phyloP scores from a whole-genome alignment of 164 flowering plant species.

The Vitis rupestris region DNA sequence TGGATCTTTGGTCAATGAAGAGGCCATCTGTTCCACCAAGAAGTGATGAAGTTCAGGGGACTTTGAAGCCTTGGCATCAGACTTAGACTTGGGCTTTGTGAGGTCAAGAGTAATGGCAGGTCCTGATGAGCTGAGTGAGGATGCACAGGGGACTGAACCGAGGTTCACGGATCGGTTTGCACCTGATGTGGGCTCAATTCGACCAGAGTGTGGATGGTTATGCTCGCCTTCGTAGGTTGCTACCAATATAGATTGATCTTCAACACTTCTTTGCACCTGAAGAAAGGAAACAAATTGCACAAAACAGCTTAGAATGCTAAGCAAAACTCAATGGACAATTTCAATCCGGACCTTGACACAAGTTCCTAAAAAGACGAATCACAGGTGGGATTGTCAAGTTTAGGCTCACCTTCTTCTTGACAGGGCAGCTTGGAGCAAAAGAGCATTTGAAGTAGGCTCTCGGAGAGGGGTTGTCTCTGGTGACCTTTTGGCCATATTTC shows the following conservation, averaged over 20 bases:
- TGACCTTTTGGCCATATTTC: conserved; percentile 74
- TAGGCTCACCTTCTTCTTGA: conserved; percentile 57
- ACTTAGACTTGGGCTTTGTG: conserved; percentile 33
- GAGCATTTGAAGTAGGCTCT: conserved; percentile 75
- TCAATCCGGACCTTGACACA: too few relatives aligned
- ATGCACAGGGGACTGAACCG: conserved; percentile 31
- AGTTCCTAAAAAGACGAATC: too few relatives aligned
- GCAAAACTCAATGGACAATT: too few relatives aligned
- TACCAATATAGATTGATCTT: conserved; percentile 57
- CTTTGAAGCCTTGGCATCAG: conserved; percentile 6
- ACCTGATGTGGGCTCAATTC: conserved; percentile 25
- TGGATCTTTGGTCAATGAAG: conserved; percentile 62
- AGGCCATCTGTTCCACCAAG: conserved; percentile 60
- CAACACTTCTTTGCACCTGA: conserved; percentile 78
- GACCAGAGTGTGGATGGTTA: conserved; percentile 49
- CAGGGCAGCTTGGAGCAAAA: conserved; percentile 66
- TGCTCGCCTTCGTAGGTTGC: conserved; percentile 83
- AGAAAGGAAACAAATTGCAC: neutral
- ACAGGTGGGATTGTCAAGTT: too few relatives aligned
- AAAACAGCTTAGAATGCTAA: neutral
- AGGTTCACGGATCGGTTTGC: conserved; percentile 19
- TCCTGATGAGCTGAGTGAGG: conserved; percentile 28
- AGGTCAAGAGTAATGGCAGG: conserved; percentile 46
- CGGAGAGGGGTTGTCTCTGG: conserved; percentile 67
- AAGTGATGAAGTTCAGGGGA: conserved; percentile 24